These are phyloP conservation scores for Dictyostelium brefeldianum DNA, from an alignment of 78 protist species.

Conservation along the genomic window DNA sequence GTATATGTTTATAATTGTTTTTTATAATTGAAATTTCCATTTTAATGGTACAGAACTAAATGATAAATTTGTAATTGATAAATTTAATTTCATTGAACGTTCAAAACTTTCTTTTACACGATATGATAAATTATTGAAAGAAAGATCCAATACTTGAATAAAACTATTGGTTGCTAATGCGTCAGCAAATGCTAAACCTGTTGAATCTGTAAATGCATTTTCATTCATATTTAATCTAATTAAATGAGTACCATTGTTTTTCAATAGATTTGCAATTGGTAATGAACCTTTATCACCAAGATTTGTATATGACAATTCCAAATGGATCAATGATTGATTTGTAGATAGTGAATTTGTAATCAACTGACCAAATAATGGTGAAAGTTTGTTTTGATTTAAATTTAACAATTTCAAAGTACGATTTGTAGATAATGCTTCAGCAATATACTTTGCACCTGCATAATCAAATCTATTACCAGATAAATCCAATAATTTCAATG, in stretches of 20 bases:
- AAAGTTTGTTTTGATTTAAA: constrained; percentile 41
- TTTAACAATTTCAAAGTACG: constrained; percentile 29
- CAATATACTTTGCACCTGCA: constrained; percentile 48
- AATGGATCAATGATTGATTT: constrained; percentile 33
- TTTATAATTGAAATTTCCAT: constrained; percentile 65
- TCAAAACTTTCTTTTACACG: constrained; percentile 45
- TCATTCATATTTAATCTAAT: constrained; percentile 36
- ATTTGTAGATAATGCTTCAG: constrained; percentile 2
- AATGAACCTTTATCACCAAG: constrained; percentile 42
- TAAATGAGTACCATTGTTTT: background rate
- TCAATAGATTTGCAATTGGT: constrained; percentile 5
- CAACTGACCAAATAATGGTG: constrained; percentile 34
- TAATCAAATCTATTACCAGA: constrained; percentile 38
- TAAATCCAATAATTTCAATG: constrained; percentile 29
- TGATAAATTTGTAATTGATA: constrained; percentile 7
- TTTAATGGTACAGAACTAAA: constrained; percentile 49
- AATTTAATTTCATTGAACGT: constrained; percentile 1
- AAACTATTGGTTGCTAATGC: background rate
- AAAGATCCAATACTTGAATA: constrained; percentile 31
- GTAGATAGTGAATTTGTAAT: constrained; percentile 26
- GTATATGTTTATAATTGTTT: background rate
- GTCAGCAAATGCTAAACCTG: constrained; percentile 31
- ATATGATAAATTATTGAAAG: constrained; percentile 39
- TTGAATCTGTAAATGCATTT: constrained; percentile 20
- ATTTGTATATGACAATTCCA: constrained; percentile 32